Base-by-base conservation (phyloP, 306 rosid genomes). In the Styphnolobium japonicum region DNA sequence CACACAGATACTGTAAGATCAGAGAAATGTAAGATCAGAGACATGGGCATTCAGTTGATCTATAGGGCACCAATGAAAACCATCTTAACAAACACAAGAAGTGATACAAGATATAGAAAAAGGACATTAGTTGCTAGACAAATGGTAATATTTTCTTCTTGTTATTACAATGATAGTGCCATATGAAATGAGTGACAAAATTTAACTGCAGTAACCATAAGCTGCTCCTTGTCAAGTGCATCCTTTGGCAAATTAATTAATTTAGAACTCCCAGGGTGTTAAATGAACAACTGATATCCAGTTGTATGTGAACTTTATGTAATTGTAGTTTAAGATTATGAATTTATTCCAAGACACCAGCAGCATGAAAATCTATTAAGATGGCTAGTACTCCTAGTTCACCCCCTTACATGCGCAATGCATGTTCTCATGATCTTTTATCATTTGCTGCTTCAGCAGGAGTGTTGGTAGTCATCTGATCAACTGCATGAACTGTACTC, bases 401-500 rank as follows among this genome's bases (percentile, higher is more conserved):
- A 69, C 22, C 45, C 29, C 55, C 43, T 0, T 42, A 46, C 31
- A 43, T 19, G 29, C 37, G 12, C 34, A 33, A 43, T 6, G 6
- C 10, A 37, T 29, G 31, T 36, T 76, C 61, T 77, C 53, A 34
- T 53, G 25, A 74, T 34, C 52, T 53, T 40, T 10, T 49, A 45
- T 80, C 82, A 76, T 71, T 87, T 34, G 90, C 85, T 36, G 90
- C 95, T 89, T 94, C 98, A 12, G 80, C 64, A 23, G 98, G 98
- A 65, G 98, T 92, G 75, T 74, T 82, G 45, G 98, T 95, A 31
- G 94, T 88, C 98, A 95, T 95, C 81, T 89, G 93, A 84, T 95
- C 98, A 80, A 95, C 98, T 5, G 98, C 98, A 71, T 95, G 98
- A 56, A 95, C 98, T 11, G 85, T 85, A 83, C 40, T 91, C 81